Conservation (phyloP, 495 filamentous ascomycete genomes). For the Astrothelium macrocarpum region DNA sequence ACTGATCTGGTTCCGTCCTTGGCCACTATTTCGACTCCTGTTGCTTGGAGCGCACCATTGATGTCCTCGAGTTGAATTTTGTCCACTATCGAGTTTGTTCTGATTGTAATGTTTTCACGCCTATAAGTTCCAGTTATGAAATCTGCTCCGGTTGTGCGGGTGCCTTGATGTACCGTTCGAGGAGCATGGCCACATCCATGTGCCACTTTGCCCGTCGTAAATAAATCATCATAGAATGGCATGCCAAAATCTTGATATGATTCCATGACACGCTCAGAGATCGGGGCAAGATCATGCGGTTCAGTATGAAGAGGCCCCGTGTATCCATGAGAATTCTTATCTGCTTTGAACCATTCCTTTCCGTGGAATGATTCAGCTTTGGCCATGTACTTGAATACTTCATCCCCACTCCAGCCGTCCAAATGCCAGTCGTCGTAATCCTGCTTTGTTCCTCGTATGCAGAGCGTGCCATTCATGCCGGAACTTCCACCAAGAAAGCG, state of each 20-base stretch:
- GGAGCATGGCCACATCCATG: slow-evolving; percentile 45
- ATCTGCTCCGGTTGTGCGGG: slow-evolving; percentile 41
- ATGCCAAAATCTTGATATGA: slow-evolving; percentile 40
- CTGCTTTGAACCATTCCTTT: slow-evolving; percentile 29
- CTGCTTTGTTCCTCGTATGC: slow-evolving; percentile 48
- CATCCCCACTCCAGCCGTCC: slow-evolving; percentile 44
- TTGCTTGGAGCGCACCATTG: slow-evolving; percentile 7
- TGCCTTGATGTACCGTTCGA: slow-evolving; percentile 41
- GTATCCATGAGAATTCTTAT: slow-evolving; percentile 25
- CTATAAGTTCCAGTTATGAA: slow-evolving; percentile 32
- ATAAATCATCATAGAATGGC: slow-evolving; percentile 42
- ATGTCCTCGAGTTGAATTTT: slow-evolving; percentile 14
- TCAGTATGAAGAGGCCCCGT: slow-evolving; percentile 40
- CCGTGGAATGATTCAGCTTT: slow-evolving; percentile 29
- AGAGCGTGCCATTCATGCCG: slow-evolving; percentile 52
- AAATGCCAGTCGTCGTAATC: slow-evolving; percentile 55
- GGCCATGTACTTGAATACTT: slow-evolving; percentile 44
- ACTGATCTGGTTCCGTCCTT: slow-evolving; percentile 5
- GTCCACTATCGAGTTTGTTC: slow-evolving; percentile 10
- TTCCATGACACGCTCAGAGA: slow-evolving; percentile 38
- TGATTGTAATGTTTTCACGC: slow-evolving; percentile 11
- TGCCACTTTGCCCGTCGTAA: slow-evolving; percentile 37
- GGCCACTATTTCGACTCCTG: slow-evolving; percentile 10
- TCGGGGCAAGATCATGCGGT: slow-evolving; percentile 42
- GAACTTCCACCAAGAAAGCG: slow-evolving; percentile 50